These are phyloP conservation scores for Beta macrorhiza DNA, from an alignment of 179 eudicot genomes.

Conservation along the genomic window DNA sequence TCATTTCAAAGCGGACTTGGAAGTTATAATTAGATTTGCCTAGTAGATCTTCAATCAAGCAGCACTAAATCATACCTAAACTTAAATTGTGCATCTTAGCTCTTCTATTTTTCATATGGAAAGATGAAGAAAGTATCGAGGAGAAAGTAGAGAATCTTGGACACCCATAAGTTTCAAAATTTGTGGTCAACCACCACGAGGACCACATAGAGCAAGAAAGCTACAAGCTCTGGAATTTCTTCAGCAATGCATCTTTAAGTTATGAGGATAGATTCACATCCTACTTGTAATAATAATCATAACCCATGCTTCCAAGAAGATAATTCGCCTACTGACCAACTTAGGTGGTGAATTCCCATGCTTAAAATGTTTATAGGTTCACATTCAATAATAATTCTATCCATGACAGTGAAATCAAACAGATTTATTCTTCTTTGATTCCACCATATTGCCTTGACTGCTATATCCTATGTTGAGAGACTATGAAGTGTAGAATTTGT, in stretches of 20 bases:
- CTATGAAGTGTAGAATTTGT: neutral
- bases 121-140: neutral
- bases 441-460: neutral
- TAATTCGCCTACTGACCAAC: neutral
- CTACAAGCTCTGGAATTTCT: neutral
- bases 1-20: neutral
- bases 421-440: neutral
- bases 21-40: too few relatives aligned
- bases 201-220: neutral
- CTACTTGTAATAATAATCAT: neutral
- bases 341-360: too few relatives aligned
- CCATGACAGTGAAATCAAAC: neutral
- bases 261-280: neutral
- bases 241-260: neutral
- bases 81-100: too few relatives aligned
- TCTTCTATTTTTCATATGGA: neutral
- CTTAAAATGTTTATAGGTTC: neutral
- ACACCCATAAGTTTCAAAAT: neutral
- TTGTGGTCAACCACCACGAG: neutral
- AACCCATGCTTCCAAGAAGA: neutral
- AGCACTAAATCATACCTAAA: too few relatives aligned
- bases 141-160: neutral
- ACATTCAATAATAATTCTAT: neutral
- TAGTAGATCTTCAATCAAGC: too few relatives aligned
- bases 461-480: neutral